A percentile compares a stretch with the other conserved stretches of the same genome.
Evolutionary conservation across 2,329 filamentous ascomycete species (phyloP).

Genomic region (Paecilomyces formosus): DNA sequence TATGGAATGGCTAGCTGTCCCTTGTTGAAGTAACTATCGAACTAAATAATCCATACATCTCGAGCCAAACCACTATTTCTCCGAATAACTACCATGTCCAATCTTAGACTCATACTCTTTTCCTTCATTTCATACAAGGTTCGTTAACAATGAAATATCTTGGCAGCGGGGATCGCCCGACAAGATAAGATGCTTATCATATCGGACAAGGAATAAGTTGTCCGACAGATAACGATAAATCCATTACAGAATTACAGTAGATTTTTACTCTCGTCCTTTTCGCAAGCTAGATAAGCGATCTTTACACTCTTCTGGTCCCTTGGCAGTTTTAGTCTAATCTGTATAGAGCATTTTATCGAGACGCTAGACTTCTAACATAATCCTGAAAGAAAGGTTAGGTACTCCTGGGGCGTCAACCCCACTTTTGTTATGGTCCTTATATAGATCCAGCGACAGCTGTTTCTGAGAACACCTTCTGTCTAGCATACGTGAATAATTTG

Average conservation of each 20-base stretch:
- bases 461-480: not conserved
- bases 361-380: not conserved
- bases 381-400: not conserved
- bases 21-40: too few relatives aligned
- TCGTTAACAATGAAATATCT: not conserved
- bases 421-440: not conserved
- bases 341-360: not conserved
- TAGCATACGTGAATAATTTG: not conserved
- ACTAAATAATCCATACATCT: too few relatives aligned
- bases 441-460: not conserved
- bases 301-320: not conserved
- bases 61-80: too few relatives aligned
- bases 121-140: too few relatives aligned
- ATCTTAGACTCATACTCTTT: too few relatives aligned
- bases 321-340: not conserved
- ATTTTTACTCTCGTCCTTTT: not conserved
- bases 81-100: too few relatives aligned
- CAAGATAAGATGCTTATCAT: not conserved
- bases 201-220: not conserved
- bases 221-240: not conserved
- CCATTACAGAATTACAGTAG: not conserved
- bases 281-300: not conserved
- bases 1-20: too few relatives aligned
- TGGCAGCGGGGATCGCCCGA: not conserved
- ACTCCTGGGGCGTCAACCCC: not conserved